Evolutionary conservation across 139 green algal species (phyloP), one percentile per base, ranked within the genome.

Genomic region (Chlorella sorokiniana): DNA sequence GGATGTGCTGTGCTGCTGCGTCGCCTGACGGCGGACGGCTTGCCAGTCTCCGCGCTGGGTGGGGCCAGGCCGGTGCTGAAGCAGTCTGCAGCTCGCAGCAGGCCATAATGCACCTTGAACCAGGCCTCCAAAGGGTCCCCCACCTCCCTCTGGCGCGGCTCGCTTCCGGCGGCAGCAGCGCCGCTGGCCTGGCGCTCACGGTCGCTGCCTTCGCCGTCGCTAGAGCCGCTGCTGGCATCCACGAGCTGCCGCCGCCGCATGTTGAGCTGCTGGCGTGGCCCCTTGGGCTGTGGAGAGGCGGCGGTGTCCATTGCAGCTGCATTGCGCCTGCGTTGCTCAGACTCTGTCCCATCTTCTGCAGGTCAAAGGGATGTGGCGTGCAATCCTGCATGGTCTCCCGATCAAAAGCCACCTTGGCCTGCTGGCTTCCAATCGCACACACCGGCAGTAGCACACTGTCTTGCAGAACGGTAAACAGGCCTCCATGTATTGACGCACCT

Each of bases 291-390:
- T 25, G 72, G 72, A 3, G 72, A 79, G 35, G 72, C 72, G 1
- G 72, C 72, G 16, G 72, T 79, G 72, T 79, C 72, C 4, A 67
- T 31, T 0, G 71, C 72, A 3, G 71, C 71, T 27, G 71, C 71
- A 10, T 20, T 35, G 3, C 33, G 35, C 27, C 40, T 68, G n/a
- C 35, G 52, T 3, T 54, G 72, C 18, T 79, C 51, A 5, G 72
- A 79, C 52, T 79, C 72, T 7, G 51, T 68, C 22, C 72, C 72
- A 1, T 79, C 72, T 27, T 69, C 72, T 79, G 72, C 35, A 40
- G 10, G n/a, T 27, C 9, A 1, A 76, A 45, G 29, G 8, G 6
- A n/a, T 51, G 29, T 7, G 25, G 35, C 1, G 68, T 4, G n/a
- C 40, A 51, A 37, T 10, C 23, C 22, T 48, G 6, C n/a, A n/a